phyloP scores from a whole-genome alignment of 495 filamentous ascomycete species.

The Sabuloglossum arenarium region DNA sequence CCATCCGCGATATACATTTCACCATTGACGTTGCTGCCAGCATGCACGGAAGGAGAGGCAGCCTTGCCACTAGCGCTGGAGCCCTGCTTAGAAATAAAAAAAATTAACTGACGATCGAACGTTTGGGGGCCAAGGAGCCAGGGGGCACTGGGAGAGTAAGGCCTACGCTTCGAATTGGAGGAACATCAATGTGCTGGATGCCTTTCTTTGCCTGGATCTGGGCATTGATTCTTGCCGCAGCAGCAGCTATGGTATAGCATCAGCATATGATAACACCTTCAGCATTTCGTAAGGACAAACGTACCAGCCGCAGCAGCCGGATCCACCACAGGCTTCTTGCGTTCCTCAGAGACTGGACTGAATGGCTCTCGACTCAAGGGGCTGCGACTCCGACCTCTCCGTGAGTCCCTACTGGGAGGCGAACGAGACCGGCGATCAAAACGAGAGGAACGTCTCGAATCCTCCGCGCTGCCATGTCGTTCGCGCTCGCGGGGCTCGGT shows the following conservation, averaged over 20 bases:
- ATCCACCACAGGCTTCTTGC: conserved; percentile 31
- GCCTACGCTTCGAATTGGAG: conserved; percentile 53
- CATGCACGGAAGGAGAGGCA: conserved; percentile 20
- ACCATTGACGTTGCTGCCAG: conserved; percentile 37
- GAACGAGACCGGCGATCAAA: conserved; percentile 81
- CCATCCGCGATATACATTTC: conserved; percentile 90
- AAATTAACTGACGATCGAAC: neutral
- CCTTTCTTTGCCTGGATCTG: conserved; percentile 82
- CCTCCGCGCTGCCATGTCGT: conserved; percentile 12
- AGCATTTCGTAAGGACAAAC: neutral
- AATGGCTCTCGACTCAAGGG: conserved; percentile 39
- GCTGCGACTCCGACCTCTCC: conserved; percentile 55
- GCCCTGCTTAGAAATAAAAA: neutral
- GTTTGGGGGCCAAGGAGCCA: neutral
- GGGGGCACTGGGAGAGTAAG: neutral
- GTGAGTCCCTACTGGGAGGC: conserved; percentile 39
- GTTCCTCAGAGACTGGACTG: conserved; percentile 24
- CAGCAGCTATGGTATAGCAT: conserved; percentile 38
- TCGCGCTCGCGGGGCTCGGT: conserved; percentile 32
- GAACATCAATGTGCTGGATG: conserved; percentile 85
- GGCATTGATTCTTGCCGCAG: conserved; percentile 85
- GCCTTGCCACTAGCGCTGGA: conserved; percentile 26
- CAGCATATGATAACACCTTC: neutral
- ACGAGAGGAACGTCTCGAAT: conserved; percentile 44
- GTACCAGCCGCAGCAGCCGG: conserved; percentile 77